phyloP scores from a whole-genome alignment of 164 flowering plant genomes.

The Aristolochia californica region DNA sequence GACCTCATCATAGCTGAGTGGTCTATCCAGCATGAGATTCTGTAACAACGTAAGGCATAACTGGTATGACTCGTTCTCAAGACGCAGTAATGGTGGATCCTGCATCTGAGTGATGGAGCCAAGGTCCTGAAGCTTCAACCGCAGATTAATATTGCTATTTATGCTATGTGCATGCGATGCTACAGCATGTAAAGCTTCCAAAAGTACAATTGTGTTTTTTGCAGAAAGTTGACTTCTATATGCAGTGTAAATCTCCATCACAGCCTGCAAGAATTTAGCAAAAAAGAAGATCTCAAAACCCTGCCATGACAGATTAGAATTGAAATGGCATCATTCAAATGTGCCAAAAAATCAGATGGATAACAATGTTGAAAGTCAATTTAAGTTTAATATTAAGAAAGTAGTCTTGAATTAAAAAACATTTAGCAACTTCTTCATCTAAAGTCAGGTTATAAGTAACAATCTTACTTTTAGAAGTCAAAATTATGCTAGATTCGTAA shows the following conservation, averaged over 20 bases:
- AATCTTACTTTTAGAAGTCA: too few relatives aligned
- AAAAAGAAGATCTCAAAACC: conserved; percentile 5
- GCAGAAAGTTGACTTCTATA: conserved; percentile 64
- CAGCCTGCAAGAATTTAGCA: conserved; percentile 47
- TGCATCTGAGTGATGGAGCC: conserved; percentile 86
- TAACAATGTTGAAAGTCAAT: too few relatives aligned
- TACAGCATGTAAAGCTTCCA: conserved; percentile 63
- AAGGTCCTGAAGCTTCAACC: conserved; percentile 74
- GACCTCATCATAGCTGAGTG: conserved; percentile 38
- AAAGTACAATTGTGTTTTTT: conserved; percentile 47
- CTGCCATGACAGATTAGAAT: not conserved
- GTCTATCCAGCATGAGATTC: conserved; percentile 60
- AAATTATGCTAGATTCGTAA: too few relatives aligned
- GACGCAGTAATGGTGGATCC: conserved; percentile 88
- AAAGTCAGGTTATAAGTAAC: too few relatives aligned
- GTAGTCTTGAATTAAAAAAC: too few relatives aligned
- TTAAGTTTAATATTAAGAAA: too few relatives aligned
- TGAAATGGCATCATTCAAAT: too few relatives aligned
- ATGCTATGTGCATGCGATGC: conserved; percentile 84
- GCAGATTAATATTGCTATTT: conserved; percentile 41
- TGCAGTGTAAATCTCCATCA: conserved; percentile 87
- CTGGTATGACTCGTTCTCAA: conserved; percentile 91
- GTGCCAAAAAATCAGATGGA: too few relatives aligned
- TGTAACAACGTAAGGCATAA: conserved; percentile 78
- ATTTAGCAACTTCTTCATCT: too few relatives aligned